Percentiles rank a stretch among this genome's conserved stretches.
These are phyloP conservation scores for Cetraspora pellucida DNA, from an alignment of 192 early-diverging fungal genomes.

Conservation along the genomic window DNA sequence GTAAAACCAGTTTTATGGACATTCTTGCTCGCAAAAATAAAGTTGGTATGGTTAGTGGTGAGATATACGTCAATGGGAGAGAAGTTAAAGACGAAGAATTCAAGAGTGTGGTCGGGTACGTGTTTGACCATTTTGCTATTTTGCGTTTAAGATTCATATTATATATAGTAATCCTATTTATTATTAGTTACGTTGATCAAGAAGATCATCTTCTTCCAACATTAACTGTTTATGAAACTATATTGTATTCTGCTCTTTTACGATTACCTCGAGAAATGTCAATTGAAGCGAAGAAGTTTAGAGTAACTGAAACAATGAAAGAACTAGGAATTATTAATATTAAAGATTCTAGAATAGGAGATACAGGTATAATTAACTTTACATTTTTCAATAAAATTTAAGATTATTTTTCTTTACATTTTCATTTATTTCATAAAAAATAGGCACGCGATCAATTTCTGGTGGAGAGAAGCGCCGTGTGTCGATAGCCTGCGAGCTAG, in stretches of 20 bases:
- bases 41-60: slow-evolving; percentile 67
- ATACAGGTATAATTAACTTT: slow-evolving; percentile 36
- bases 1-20: slow-evolving; percentile 90
- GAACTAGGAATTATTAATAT: slow-evolving; percentile 85
- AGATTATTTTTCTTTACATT: neutral
- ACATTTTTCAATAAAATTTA: neutral
- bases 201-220: slow-evolving; percentile 87
- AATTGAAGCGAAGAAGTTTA: slow-evolving; percentile 63
- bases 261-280: slow-evolving; percentile 77
- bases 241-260: slow-evolving; percentile 85
- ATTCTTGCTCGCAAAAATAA: slow-evolving; percentile 82
- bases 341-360: slow-evolving; percentile 80
- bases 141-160: neutral
- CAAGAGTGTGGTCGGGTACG: slow-evolving; percentile 75
- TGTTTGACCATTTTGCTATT: slow-evolving; percentile 48
- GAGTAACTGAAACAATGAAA: slow-evolving; percentile 79
- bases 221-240: slow-evolving; percentile 88
- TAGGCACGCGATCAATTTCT: slow-evolving; percentile 76
- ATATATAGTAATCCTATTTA: neutral
- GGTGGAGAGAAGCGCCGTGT: slow-evolving; percentile 94
- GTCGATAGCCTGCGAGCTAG: slow-evolving; percentile 90
- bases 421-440: neutral
- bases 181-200: slow-evolving; percentile 81
- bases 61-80: slow-evolving; percentile 79
- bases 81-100: slow-evolving; percentile 65